phyloP scores from a whole-genome alignment of 164 flowering plant species.

The Vitis cinerea region DNA sequence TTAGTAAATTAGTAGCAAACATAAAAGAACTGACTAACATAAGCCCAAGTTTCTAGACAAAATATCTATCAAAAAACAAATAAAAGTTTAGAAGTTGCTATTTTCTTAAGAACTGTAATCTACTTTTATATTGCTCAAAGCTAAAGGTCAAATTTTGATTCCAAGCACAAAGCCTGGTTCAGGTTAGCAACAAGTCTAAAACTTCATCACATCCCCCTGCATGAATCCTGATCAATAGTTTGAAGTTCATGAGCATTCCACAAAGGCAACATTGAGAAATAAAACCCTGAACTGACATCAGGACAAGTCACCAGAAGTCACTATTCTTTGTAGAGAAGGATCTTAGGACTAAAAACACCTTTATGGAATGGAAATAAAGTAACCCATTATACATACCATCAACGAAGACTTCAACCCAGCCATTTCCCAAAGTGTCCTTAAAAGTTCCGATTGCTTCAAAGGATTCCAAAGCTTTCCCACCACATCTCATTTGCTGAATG shows the following conservation, averaged over 20 bases:
- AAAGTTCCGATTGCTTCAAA: conserved; percentile 35
- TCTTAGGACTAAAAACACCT: neutral
- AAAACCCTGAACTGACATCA: neutral
- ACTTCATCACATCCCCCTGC: neutral
- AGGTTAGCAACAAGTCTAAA: neutral
- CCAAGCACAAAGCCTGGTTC: neutral
- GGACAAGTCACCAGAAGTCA: neutral
- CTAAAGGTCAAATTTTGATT: neutral
- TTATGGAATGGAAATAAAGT: neutral
- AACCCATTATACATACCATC: conserved; percentile 47
- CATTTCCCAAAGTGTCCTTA: conserved; percentile 29
- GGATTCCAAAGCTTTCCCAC: conserved; percentile 48
- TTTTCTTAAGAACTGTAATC: no score
- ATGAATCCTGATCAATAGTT: neutral
- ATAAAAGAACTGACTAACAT: neutral
- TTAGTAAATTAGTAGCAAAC: neutral
- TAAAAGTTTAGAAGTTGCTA: no score
- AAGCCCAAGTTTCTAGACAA: neutral
- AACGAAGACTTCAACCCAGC: conserved; percentile 57
- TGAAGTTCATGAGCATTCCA: neutral
- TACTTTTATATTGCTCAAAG: no score
- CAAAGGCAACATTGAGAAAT: neutral
- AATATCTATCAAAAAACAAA: neutral
- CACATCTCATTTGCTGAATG: conserved; percentile 51
- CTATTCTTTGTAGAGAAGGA: neutral